These are phyloP conservation scores for Marchantia polymorpha DNA, from an alignment of 225 moss, liverwort and hornwort species.

Conservation along the genomic window DNA sequence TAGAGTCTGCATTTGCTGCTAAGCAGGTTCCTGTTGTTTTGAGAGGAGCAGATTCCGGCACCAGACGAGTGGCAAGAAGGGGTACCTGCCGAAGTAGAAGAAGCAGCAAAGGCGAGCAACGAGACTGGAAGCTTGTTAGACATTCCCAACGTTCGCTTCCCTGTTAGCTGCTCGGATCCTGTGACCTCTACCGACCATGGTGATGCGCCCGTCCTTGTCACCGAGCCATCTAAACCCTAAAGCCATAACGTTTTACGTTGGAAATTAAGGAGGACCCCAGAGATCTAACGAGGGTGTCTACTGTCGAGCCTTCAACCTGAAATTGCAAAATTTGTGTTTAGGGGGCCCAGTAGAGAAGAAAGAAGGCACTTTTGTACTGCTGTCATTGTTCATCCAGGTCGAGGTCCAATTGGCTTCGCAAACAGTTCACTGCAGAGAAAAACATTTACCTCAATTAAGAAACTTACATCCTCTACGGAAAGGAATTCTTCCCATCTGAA, in stretches of 20 bases:
- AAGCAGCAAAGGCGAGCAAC: background rate
- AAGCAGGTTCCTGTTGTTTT: background rate
- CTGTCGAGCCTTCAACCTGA: too few relatives aligned
- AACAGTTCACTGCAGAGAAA: too few relatives aligned
- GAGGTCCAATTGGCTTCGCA: too few relatives aligned
- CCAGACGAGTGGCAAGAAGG: conserved; percentile 31
- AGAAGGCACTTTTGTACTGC: too few relatives aligned
- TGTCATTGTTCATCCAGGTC: too few relatives aligned
- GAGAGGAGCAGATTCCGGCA: conserved; percentile 21
- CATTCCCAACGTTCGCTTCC: conserved; percentile 62
- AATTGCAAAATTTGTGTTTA: too few relatives aligned
- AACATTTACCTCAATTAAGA: too few relatives aligned
- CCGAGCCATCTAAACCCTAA: background rate
- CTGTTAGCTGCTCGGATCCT: conserved; percentile 70
- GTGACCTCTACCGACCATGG: conserved; percentile 52
- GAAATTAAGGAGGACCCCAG: background rate
- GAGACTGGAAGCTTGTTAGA: conserved; percentile 1
- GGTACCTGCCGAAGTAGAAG: conserved; percentile 26
- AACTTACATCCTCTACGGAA: too few relatives aligned
- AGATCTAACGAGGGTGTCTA: too few relatives aligned
- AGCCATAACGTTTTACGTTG: background rate
- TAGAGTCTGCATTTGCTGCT: background rate
- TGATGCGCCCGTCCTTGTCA: conserved; percentile 20
- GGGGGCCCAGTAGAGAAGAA: too few relatives aligned
- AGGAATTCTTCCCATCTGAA: too few relatives aligned